Evolutionary conservation across 2,329 filamentous ascomycete species (phyloP).

Genomic region (Helminthosporium solani): DNA sequence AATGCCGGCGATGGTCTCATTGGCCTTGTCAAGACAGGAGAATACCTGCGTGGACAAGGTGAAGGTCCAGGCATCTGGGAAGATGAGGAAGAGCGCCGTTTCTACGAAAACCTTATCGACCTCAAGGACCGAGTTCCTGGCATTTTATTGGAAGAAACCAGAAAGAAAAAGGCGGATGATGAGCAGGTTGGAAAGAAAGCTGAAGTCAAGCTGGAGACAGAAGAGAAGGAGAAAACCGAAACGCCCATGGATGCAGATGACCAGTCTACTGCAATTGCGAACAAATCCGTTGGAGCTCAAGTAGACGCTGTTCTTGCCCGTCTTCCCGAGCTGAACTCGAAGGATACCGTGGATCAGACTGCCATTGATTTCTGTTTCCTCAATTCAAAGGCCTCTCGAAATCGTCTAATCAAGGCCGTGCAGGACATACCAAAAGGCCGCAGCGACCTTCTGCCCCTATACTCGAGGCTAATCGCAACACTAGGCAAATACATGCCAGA

Average conservation of each 20-base stretch:
- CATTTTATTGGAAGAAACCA: slow-evolving; percentile 88
- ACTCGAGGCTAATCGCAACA: slow-evolving; percentile 90
- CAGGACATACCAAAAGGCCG: slow-evolving; percentile 95
- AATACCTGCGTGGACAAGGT: slow-evolving; percentile 85
- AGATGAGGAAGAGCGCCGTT: slow-evolving; percentile 94
- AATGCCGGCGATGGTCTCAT: slow-evolving; percentile 72
- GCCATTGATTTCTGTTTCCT: slow-evolving; percentile 97
- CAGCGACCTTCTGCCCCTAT: slow-evolving; percentile 84
- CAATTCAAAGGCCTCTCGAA: slow-evolving; percentile 96
- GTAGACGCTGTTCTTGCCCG: slow-evolving; percentile 86
- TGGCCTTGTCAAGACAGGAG: slow-evolving; percentile 88
- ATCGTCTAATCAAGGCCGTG: slow-evolving; percentile 86
- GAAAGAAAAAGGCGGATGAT: slow-evolving; percentile 90
- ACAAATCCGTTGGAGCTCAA: slow-evolving; percentile 96
- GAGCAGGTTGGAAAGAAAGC: slow-evolving; percentile 78
- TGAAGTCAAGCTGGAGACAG: slow-evolving; percentile 48
- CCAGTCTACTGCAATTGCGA: slow-evolving; percentile 88
- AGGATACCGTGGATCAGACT: slow-evolving; percentile 86
- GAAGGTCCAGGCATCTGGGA: slow-evolving; percentile 97
- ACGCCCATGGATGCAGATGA: slow-evolving; percentile 65
- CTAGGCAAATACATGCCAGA: slow-evolving; percentile 93
- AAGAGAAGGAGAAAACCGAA: slow-evolving; percentile 40
- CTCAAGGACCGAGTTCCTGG: slow-evolving; percentile 93
- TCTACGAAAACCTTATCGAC: slow-evolving; percentile 96
- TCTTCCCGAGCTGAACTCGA: slow-evolving; percentile 87